Conservation (phyloP, 2,329 filamentous ascomycete genomes). For the Claviceps sp. region DNA sequence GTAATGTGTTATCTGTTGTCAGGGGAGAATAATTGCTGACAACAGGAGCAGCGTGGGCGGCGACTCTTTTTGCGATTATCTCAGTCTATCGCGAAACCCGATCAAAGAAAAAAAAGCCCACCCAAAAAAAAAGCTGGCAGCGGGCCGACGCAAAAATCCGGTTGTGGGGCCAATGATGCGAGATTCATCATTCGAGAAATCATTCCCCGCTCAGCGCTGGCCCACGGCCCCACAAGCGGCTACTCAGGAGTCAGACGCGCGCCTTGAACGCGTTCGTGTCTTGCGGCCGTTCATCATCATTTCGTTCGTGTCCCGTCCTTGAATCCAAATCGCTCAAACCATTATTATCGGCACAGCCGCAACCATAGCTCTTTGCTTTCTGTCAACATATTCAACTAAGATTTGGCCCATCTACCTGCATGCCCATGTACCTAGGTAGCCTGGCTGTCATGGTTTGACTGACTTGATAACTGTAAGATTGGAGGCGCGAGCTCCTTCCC, state of each 20-base stretch:
- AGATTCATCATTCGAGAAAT: background rate
- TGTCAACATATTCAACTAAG: background rate
- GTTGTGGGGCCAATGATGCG: slow-evolving; percentile 13
- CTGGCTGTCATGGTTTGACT: background rate
- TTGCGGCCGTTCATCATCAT: background rate
- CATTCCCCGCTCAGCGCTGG: background rate
- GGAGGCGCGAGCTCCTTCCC: background rate
- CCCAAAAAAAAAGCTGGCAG: slow-evolving; percentile 21
- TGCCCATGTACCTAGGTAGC: background rate
- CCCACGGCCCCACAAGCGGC: background rate
- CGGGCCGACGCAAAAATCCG: slow-evolving; percentile 23
- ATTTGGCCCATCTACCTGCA: too few relatives aligned
- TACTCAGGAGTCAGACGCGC: slow-evolving; percentile 10
- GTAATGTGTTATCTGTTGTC: background rate
- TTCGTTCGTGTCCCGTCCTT: background rate
- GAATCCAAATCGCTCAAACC: background rate
- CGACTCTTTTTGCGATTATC: background rate
- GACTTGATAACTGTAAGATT: background rate
- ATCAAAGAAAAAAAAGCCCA: slow-evolving; percentile 17
- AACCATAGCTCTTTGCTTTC: background rate
- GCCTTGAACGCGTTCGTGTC: slow-evolving; percentile 1
- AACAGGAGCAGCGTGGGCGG: background rate
- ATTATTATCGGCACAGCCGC: background rate
- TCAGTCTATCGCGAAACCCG: background rate
- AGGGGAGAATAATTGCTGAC: background rate